Percentiles rank a stretch among this genome's conserved stretches.
Evolutionary conservation across 148 eudicot species (phyloP).

Genomic region (Euryodendron excelsum): DNA sequence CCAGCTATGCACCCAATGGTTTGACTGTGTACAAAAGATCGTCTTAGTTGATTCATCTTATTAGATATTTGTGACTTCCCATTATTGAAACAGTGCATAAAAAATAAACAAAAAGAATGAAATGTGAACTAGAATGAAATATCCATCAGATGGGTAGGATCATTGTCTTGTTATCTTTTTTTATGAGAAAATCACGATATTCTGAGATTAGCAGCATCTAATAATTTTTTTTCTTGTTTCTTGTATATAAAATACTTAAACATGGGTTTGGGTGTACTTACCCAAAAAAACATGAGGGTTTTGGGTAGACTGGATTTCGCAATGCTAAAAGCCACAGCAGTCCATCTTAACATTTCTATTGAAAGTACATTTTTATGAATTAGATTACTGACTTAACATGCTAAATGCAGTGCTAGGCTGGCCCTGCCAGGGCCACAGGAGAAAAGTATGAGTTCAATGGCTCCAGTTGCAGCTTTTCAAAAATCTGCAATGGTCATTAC

Average conservation of each 20-base stretch:
- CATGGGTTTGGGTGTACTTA: not conserved
- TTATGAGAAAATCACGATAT: no score
- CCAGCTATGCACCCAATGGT: not conserved
- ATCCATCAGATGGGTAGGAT: not conserved
- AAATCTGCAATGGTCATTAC: not conserved
- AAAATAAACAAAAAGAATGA: not conserved
- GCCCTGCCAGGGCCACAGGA: slow-evolving; percentile 19
- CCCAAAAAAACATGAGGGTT: not conserved
- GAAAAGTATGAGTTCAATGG: not conserved
- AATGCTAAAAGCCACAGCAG: not conserved
- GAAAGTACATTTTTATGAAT: not conserved
- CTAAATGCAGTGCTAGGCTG: slow-evolving; percentile 27
- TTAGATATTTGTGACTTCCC: no score
- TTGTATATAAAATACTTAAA: not conserved
- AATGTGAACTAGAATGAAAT: not conserved
- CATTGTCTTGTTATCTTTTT: not conserved
- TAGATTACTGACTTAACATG: not conserved
- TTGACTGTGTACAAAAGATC: not conserved
- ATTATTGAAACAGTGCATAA: not conserved
- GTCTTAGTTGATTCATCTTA: no score
- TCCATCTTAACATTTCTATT: not conserved
- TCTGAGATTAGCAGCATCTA: not conserved
- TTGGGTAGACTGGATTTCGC: not conserved
- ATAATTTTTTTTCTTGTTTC: not conserved
- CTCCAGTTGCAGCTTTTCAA: not conserved